phyloP scores from a whole-genome alignment of 345 rosid species.

The Eucalyptus coolabah region DNA sequence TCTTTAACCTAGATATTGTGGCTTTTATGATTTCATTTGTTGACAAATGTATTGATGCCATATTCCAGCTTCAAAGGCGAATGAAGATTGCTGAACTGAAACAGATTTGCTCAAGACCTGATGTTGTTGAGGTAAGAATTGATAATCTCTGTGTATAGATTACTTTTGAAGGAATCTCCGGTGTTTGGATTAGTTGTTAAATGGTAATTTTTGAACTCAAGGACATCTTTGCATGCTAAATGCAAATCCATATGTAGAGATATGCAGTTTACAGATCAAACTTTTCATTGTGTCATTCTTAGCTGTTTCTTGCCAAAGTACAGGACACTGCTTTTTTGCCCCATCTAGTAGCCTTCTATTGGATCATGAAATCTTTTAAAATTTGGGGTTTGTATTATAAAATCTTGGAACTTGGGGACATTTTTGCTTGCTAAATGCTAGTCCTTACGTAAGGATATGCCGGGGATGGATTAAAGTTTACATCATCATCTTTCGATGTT shows the following conservation, averaged over 20 bases:
- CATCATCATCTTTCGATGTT: not conserved
- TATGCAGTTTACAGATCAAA: not conserved
- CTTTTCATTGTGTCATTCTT: not conserved
- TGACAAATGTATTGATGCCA: not conserved
- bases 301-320: not conserved
- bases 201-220: not conserved
- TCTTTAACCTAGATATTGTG: not conserved
- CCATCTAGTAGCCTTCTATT: not conserved
- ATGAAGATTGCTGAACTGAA: constrained; percentile 95
- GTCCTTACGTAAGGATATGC: not conserved
- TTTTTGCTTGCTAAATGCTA: not conserved
- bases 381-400: not conserved
- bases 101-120: constrained; percentile 92
- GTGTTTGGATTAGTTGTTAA: not conserved
- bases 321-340: not conserved
- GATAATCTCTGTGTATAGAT: not conserved
- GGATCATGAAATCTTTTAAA: not conserved
- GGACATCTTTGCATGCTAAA: not conserved
- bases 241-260: not conserved
- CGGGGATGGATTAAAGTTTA: not conserved
- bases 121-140: constrained; percentile 86
- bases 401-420: not conserved
- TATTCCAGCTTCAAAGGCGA: constrained; percentile 68
- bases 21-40: not conserved
- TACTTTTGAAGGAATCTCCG: not conserved